These are phyloP conservation scores for Scenedesmus sp. DNA, from an alignment of 163 green algal genomes.

Conservation along the genomic window DNA sequence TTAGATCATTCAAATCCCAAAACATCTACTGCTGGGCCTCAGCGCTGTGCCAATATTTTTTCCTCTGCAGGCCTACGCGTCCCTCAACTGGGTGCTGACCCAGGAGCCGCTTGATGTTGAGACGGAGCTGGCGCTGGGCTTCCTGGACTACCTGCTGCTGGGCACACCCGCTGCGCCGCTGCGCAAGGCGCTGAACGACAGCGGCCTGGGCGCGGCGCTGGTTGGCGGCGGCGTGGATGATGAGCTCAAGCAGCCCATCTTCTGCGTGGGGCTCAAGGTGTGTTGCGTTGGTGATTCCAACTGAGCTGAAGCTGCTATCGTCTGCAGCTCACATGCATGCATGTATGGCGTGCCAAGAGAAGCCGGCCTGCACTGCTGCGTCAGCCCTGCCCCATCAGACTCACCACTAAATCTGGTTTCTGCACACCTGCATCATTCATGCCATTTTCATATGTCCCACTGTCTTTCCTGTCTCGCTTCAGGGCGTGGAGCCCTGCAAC, in stretches of 20 bases:
- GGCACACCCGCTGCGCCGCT: conserved; percentile 92
- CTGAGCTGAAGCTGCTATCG: too few species aligned
- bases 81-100: conserved; percentile 95
- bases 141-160: conserved; percentile 98
- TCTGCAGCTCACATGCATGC: neutral
- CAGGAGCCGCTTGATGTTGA: conserved; percentile 92
- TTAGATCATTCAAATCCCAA: conserved; percentile 83
- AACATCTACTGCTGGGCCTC: too few species aligned
- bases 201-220: conserved; percentile 91
- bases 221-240: conserved; percentile 94
- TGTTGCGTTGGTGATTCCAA: neutral
- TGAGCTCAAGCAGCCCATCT: conserved; percentile 95
- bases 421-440: too few species aligned
- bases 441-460: too few species aligned
- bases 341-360: neutral
- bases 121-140: conserved; percentile 91
- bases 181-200: conserved; percentile 94
- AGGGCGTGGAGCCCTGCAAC: conserved; percentile 69
- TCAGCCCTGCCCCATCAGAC: too few species aligned
- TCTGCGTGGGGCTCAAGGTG: conserved; percentile 92
- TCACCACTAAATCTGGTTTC: too few species aligned
- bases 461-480: neutral
- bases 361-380: neutral
- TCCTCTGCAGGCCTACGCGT: conserved; percentile 92
- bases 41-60: conserved; percentile 79